These are phyloP conservation scores for Suillus placidus DNA, from an alignment of 768 basidiomycete species.

Conservation along the genomic window DNA sequence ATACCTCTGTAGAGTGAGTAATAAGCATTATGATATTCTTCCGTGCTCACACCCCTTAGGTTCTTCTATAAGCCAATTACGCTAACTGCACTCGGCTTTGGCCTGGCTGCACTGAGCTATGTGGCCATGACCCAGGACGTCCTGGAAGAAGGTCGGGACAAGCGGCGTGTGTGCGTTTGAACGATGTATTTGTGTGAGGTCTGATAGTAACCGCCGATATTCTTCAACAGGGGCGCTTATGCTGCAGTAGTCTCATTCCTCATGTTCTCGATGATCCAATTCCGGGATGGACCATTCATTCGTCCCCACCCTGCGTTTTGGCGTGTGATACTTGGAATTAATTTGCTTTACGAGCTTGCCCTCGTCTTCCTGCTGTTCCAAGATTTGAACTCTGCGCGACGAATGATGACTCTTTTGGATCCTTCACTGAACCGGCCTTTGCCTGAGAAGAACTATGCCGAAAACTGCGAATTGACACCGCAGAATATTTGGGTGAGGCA, in stretches of 20 bases:
- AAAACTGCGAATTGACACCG: slow-evolving; percentile 69
- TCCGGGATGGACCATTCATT: slow-evolving; percentile 87
- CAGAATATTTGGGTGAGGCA: slow-evolving; percentile 66
- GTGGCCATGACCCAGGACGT: slow-evolving; percentile 83
- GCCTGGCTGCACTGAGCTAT: slow-evolving; percentile 73
- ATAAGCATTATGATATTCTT: not conserved
- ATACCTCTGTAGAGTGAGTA: slow-evolving; percentile 80
- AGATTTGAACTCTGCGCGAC: slow-evolving; percentile 73
- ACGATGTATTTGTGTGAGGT: not conserved
- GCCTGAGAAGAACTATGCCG: slow-evolving; percentile 86
- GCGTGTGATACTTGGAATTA: slow-evolving; percentile 77
- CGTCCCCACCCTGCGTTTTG: slow-evolving; percentile 89
- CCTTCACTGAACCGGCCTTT: slow-evolving; percentile 68
- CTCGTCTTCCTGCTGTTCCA: slow-evolving; percentile 88
- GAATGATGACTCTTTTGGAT: slow-evolving; percentile 82
- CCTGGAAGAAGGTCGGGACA: slow-evolving; percentile 82
- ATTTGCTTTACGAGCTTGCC: slow-evolving; percentile 80
- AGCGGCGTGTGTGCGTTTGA: slow-evolving; percentile 69
- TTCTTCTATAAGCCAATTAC: slow-evolving; percentile 89
- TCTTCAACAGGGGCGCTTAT: slow-evolving; percentile 64
- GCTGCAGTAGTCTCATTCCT: slow-evolving; percentile 76
- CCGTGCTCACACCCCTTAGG: slow-evolving; percentile 40
- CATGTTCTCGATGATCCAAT: slow-evolving; percentile 83
- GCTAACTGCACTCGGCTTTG: slow-evolving; percentile 68
- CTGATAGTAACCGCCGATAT: not conserved